Evolutionary conservation across 495 filamentous ascomycete species (phyloP), one percentile per base, ranked within the genome.

Genomic region (Chlorociboria aeruginascens): DNA sequence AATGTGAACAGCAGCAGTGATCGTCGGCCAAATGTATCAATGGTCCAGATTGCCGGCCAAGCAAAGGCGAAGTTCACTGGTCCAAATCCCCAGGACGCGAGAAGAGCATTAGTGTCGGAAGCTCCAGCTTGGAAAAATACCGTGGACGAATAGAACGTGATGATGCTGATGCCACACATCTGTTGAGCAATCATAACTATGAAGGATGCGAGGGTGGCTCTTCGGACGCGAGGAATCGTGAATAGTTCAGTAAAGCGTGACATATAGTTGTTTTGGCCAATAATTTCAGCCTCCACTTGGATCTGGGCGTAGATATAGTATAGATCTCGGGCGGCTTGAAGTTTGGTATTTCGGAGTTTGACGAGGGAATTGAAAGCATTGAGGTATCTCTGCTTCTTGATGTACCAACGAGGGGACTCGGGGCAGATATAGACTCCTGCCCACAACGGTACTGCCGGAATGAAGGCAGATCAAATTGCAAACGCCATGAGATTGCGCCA

Each of bases 41-140:
- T 94, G 7, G 85, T 88, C 68, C 73, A 85, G 29, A 93, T 71
- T 6, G 86, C 86, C 0, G 86, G 86, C 66, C 78, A 85, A 40
- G 85, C 83, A 54, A 92, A 92, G n/a, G 83, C 39, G 62, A 85
- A 90, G 64, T 92, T 89, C 54, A 90, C 72, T 0, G 85, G 61
- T 30, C 86, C 86, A 56, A 89, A 92, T 1, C 86, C 86, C 32
- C 78, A 85, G 0, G 83, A 88, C 2, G 79, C 81, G 12, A 84
- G 67, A 7, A 93, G 73, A 32, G 87, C 79, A 4, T 70, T 59
- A 44, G 69, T 72, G 12, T 73, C 63, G 43, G 33, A 62, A 14
- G 76, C 74, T 16, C 82, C 79, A 13, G 83, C 77, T 1, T 84
- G 52, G 7, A 59, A 55, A 67, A 90, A 90, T 42, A 92, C 70